Percentiles rank a stretch among this genome's conserved stretches.
phyloP scores from a whole-genome alignment of 108 stramenopile species.

The Craspedostauros australis region DNA sequence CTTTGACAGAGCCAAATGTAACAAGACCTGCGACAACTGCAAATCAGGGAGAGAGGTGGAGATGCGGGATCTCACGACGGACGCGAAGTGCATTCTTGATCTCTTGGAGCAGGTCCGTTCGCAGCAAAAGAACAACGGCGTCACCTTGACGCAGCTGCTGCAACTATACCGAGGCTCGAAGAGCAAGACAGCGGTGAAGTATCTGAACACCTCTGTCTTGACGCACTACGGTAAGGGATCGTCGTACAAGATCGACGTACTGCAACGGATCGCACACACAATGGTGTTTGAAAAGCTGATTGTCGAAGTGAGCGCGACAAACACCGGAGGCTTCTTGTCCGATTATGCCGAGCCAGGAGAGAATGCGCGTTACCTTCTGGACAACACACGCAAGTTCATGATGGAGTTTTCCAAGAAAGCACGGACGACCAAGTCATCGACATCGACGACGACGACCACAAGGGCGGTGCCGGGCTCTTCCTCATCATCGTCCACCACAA shows the following conservation, averaged over 20 bases:
- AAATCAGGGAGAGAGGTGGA: constrained; percentile 54
- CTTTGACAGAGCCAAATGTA: constrained; percentile 73
- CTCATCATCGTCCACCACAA: too few relatives aligned
- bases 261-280: constrained; percentile 56
- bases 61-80: constrained; percentile 49
- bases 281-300: constrained; percentile 71
- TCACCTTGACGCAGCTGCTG: constrained; percentile 60
- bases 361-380: constrained; percentile 32
- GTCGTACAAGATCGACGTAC: constrained; percentile 64
- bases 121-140: constrained; percentile 40
- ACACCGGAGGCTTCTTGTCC: constrained; percentile 46
- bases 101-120: constrained; percentile 30
- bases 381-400: constrained; percentile 44
- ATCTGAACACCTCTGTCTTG: constrained; percentile 8
- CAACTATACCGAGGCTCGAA: constrained; percentile 79
- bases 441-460: not conserved
- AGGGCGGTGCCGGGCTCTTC: too few relatives aligned
- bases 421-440: not conserved
- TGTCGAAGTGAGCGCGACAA: constrained; percentile 47
- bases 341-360: constrained; percentile 68
- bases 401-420: constrained; percentile 59
- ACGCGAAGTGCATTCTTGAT: constrained; percentile 46
- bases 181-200: constrained; percentile 29
- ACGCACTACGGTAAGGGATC: constrained; percentile 57
- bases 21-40: constrained; percentile 87